phyloP scores from a whole-genome alignment of 2,329 filamentous ascomycete species.

The Botryotinia narcissicola region DNA sequence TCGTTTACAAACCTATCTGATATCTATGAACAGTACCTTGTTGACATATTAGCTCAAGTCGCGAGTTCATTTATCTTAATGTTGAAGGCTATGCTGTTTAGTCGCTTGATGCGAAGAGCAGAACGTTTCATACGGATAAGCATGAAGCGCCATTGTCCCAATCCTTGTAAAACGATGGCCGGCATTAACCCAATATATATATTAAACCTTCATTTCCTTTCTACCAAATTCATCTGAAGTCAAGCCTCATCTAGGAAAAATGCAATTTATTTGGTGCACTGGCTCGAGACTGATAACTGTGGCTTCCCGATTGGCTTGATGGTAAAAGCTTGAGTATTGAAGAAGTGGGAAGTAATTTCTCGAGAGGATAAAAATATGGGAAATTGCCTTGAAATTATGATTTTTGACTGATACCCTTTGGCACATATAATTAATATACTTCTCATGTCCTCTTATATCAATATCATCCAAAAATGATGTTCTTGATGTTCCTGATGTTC shows the following conservation, averaged over 20 bases:
- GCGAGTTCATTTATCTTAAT: not conserved
- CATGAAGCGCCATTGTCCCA: not conserved
- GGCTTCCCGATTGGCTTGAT: not conserved
- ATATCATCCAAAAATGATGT: not conserved
- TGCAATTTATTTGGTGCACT: constrained; percentile 1
- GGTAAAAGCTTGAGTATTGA: not conserved
- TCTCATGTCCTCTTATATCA: not conserved
- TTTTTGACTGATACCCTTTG: not conserved
- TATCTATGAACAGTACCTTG: not conserved
- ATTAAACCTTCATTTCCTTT: not conserved
- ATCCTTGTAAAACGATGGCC: not conserved
- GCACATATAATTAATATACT: not conserved
- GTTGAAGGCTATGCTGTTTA: not conserved
- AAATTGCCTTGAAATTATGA: not conserved
- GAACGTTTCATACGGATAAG: not conserved
- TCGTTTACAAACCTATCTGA: not conserved
- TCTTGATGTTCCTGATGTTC: not conserved
- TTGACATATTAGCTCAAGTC: not conserved
- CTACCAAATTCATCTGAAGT: not conserved
- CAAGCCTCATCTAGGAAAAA: not conserved
- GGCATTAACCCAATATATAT: not conserved
- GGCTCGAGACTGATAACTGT: too few species aligned
- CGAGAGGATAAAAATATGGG: not conserved
- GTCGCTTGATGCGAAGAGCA: not conserved
- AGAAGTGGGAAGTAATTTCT: not conserved